Conservation (phyloP, 2,329 filamentous ascomycete genomes). For the Emergomyces pasteurianus region DNA sequence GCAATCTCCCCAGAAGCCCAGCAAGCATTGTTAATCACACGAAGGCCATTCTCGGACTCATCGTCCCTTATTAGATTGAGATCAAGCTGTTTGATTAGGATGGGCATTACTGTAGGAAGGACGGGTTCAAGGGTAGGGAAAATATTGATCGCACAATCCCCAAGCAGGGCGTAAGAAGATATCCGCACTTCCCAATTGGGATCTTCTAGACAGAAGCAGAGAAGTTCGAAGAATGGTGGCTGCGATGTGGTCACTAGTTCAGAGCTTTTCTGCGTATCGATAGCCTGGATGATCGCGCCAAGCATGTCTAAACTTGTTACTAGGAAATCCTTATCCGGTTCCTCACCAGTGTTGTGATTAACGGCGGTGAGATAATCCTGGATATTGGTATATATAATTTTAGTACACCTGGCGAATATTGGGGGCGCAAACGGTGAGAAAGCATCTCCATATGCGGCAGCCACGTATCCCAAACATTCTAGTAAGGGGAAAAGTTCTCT, state of each 20-base stretch:
- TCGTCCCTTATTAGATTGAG: conserved; percentile 65
- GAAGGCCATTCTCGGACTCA: conserved; percentile 72
- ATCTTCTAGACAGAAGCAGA: conserved; percentile 88
- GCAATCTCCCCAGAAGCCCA: conserved; percentile 94
- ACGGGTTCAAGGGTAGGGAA: conserved; percentile 68
- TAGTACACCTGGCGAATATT: conserved; percentile 78
- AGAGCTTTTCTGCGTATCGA: conserved; percentile 61
- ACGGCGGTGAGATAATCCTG: conserved; percentile 63
- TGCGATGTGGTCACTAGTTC: conserved; percentile 64
- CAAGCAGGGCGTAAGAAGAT: conserved; percentile 87
- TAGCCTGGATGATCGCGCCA: conserved; percentile 83
- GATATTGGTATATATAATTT: conserved; percentile 83
- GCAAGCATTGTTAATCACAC: conserved; percentile 94
- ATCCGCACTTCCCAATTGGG: conserved; percentile 84
- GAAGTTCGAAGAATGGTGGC: conserved; percentile 77
- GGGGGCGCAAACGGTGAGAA: conserved; percentile 79
- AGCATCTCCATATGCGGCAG: conserved; percentile 65
- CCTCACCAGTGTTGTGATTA: conserved; percentile 56
- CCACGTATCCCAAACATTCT: conserved; percentile 93
- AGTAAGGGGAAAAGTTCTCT: conserved; percentile 87
- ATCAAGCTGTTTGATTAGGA: conserved; percentile 79
- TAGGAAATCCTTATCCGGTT: conserved; percentile 91
- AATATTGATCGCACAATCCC: conserved; percentile 88
- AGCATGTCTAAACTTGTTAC: conserved; percentile 89
- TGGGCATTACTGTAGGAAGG: conserved; percentile 58